These are phyloP conservation scores for Andrographis paniculata DNA, from an alignment of 305 asterid genomes.

Conservation along the genomic window DNA sequence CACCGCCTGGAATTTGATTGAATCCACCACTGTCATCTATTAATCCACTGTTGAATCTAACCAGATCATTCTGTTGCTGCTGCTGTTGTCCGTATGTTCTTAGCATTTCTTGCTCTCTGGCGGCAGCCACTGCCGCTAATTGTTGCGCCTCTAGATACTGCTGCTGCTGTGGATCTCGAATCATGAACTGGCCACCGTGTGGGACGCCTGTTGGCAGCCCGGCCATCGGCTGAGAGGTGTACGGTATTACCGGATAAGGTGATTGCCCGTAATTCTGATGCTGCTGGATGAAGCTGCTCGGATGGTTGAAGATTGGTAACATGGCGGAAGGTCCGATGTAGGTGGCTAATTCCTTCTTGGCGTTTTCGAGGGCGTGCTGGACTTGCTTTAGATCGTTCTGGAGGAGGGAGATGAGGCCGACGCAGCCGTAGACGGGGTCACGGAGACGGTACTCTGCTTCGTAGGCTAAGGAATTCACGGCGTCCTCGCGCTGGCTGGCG, in stretches of 20 bases:
- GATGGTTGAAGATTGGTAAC: conserved; percentile 34
- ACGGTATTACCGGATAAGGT: conserved; percentile 35
- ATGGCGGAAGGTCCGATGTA: conserved; percentile 59
- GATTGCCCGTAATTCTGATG: conserved; percentile 27
- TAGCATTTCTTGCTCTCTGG: conserved; percentile 56
- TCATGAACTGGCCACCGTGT: conserved; percentile 33
- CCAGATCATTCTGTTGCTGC: no score
- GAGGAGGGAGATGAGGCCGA: conserved; percentile 73
- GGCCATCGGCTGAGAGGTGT: conserved; percentile 32
- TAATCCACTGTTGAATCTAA: no score
- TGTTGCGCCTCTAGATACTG: conserved; percentile 59
- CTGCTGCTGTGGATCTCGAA: conserved; percentile 30
- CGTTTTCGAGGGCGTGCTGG: conserved; percentile 43
- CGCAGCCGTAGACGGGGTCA: conserved; percentile 92
- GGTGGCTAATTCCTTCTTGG: conserved; percentile 55
- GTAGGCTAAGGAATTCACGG: conserved; percentile 79
- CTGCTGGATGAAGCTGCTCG: conserved; percentile 28
- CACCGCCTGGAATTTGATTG: no score
- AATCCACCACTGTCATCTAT: no score
- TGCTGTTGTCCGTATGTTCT: conserved; percentile 36
- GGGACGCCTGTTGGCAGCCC: no score
- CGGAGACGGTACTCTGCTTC: conserved; percentile 85
- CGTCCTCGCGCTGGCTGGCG: conserved; percentile 80
- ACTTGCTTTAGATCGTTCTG: conserved; percentile 35
- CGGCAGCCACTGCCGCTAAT: conserved; percentile 26